Evolutionary conservation across 148 eudicot genomes (phyloP).

Genomic region (Vaccinium darrowii): DNA sequence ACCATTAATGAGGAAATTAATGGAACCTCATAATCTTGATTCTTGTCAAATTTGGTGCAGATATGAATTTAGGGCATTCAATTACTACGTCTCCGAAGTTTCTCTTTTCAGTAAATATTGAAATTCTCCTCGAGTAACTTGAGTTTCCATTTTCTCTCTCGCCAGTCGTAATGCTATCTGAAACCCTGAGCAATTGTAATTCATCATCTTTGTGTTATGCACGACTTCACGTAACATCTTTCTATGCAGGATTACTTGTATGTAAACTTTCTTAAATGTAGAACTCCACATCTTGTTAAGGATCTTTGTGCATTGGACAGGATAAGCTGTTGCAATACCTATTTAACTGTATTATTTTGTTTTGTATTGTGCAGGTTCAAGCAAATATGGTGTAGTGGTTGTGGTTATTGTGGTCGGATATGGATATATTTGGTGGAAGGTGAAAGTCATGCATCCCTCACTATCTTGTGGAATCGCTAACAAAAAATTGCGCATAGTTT

Average conservation of each 20-base stretch:
- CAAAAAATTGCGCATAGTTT: background rate
- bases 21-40: background rate
- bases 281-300: background rate
- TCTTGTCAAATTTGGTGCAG: background rate
- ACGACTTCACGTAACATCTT: background rate
- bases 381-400: constrained; percentile 58
- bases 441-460: constrained; percentile 25
- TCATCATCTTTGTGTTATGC: background rate
- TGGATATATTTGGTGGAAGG: constrained; percentile 99
- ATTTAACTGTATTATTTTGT: constrained; percentile 8
- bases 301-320: background rate
- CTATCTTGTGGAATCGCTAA: background rate
- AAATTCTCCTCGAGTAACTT: background rate
- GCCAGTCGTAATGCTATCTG: background rate
- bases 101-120: background rate
- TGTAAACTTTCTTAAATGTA: background rate
- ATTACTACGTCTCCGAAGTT: background rate
- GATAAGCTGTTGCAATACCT: background rate
- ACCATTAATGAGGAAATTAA: background rate
- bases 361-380: constrained; percentile 51
- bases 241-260: background rate
- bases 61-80: background rate
- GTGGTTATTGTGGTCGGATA: constrained; percentile 62
- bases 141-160: background rate
- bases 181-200: background rate